Evolutionary conservation across 2,329 filamentous ascomycete genomes (phyloP).

Genomic region (Aureobasidium vineae): DNA sequence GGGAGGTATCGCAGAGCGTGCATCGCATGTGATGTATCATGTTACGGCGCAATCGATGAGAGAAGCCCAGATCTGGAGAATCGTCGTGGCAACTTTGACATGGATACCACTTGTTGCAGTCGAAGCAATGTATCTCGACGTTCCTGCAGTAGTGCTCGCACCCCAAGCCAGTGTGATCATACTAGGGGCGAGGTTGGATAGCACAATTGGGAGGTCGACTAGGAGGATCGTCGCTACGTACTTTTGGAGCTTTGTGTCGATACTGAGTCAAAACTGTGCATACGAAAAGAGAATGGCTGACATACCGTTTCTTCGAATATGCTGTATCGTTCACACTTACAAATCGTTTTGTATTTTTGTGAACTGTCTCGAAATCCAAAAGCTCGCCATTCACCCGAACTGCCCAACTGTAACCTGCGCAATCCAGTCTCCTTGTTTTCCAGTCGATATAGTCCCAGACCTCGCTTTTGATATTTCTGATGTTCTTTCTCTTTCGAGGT

Average conservation of each 20-base stretch:
- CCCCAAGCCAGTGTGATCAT: constrained; percentile 55
- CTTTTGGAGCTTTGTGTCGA: not conserved
- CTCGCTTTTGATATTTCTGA: not conserved
- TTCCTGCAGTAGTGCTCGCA: constrained; percentile 94
- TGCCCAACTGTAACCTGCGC: not conserved
- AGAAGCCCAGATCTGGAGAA: constrained; percentile 57
- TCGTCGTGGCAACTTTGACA: constrained; percentile 96
- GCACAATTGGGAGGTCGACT: not conserved
- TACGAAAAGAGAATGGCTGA: not conserved
- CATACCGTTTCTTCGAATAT: not conserved
- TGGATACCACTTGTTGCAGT: constrained; percentile 88
- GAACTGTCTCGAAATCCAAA: not conserved
- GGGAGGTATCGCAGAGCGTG: constrained; percentile 87
- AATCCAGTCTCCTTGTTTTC: not conserved
- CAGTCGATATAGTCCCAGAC: not conserved
- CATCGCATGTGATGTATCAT: constrained; percentile 95
- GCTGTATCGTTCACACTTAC: not conserved
- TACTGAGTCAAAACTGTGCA: not conserved
- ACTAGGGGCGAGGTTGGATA: no score
- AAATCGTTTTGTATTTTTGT: not conserved
- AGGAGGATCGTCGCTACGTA: not conserved
- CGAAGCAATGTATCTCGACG: constrained; percentile 90
- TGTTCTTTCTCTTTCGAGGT: not conserved
- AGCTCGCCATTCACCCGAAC: not conserved
- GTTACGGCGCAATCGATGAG: constrained; percentile 65